Evolutionary conservation across 495 filamentous ascomycete genomes (phyloP).

Genomic region (Aspergillus avenaceus): DNA sequence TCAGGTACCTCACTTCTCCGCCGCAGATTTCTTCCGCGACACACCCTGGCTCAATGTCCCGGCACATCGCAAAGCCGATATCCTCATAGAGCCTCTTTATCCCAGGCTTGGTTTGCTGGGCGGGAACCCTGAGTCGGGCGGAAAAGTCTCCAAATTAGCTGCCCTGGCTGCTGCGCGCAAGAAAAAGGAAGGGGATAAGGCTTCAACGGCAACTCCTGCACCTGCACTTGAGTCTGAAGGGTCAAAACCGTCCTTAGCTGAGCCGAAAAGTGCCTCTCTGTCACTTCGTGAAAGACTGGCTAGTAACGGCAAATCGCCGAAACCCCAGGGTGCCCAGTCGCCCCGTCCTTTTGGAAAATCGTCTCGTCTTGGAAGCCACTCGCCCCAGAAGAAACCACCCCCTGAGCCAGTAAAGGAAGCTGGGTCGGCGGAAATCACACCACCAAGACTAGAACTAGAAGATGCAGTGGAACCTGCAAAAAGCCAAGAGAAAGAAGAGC

Average conservation of each 20-base stretch:
- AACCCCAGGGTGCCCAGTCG: slow-evolving; percentile 24
- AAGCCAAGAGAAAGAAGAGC: slow-evolving; percentile 11
- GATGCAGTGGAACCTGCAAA: neutral
- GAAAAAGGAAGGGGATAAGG: slow-evolving; percentile 67
- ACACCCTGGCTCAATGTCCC: slow-evolving; percentile 84
- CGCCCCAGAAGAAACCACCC: slow-evolving; percentile 14
- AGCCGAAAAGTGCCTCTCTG: slow-evolving; percentile 19
- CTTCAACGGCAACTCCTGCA: slow-evolving; percentile 20
- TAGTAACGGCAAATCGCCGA: slow-evolving; percentile 25
- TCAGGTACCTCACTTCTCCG: slow-evolving; percentile 31
- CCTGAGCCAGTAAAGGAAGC: slow-evolving; percentile 14
- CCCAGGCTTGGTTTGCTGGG: slow-evolving; percentile 67
- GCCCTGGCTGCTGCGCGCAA: slow-evolving; percentile 84
- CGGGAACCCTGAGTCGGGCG: slow-evolving; percentile 55
- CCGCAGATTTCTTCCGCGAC: slow-evolving; percentile 70
- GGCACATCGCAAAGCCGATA: slow-evolving; percentile 56
- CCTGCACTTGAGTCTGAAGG: slow-evolving; percentile 6
- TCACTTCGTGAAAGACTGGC: slow-evolving; percentile 38
- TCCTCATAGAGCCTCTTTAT: slow-evolving; percentile 59
- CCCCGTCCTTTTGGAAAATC: slow-evolving; percentile 20
- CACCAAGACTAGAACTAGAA: neutral
- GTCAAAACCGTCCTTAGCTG: slow-evolving; percentile 16
- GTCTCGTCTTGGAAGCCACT: slow-evolving; percentile 11
- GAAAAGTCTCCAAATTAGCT: slow-evolving; percentile 84
- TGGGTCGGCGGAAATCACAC: slow-evolving; percentile 1